These are phyloP conservation scores for Diaporthe sp. DNA, from an alignment of 2,329 filamentous ascomycete species.

Conservation along the genomic window DNA sequence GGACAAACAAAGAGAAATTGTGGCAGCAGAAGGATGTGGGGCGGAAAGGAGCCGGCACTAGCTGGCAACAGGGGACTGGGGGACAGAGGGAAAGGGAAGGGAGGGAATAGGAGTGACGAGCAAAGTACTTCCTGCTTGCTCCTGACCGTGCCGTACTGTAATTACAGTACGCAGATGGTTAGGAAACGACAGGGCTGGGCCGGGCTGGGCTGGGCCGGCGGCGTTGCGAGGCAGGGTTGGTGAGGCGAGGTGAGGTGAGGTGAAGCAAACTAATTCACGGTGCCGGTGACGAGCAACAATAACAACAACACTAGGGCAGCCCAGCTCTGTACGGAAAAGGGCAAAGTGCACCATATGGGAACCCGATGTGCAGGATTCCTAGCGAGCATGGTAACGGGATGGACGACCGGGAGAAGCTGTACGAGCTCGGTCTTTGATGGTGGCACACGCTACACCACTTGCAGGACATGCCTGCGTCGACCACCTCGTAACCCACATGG, in stretches of 20 bases:
- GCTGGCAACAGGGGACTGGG: slow-evolving; percentile 1
- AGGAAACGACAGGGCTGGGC: background rate
- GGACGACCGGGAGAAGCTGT: background rate
- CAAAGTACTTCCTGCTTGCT: background rate
- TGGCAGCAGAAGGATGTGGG: slow-evolving; percentile 26
- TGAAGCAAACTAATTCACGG: background rate
- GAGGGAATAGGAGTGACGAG: background rate
- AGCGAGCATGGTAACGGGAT: slow-evolving; percentile 7
- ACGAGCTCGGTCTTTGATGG: slow-evolving; percentile 1
- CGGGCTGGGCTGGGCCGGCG: background rate
- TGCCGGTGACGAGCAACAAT: background rate
- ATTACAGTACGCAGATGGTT: slow-evolving; percentile 13
- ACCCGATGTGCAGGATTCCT: slow-evolving; percentile 3
- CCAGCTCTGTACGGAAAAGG: background rate
- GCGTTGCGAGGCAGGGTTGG: background rate
- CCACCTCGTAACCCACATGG: background rate
- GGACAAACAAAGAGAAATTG: slow-evolving; percentile 24
- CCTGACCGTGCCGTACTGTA: background rate
- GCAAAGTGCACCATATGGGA: slow-evolving; percentile 1
- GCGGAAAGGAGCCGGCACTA: slow-evolving; percentile 22
- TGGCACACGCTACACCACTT: slow-evolving; percentile 15
- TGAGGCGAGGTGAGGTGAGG: background rate
- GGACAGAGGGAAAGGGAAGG: background rate
- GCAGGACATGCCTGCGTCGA: background rate
- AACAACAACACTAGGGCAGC: background rate